Base-by-base conservation (phyloP, 192 early-diverging fungal genomes). In the Paraglomus brasilianum region DNA sequence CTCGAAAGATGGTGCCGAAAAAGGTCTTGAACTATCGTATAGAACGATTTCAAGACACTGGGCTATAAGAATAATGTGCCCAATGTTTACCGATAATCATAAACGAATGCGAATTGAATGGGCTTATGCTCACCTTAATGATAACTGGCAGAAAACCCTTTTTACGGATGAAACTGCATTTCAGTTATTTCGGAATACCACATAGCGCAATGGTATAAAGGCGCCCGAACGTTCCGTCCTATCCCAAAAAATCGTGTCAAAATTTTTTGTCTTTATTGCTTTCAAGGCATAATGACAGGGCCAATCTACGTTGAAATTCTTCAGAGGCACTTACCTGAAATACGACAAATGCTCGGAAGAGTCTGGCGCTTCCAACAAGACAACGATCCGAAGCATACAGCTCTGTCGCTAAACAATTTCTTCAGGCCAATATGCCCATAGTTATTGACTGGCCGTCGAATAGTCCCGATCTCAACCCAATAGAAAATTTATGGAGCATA, bases 321-420 rank as follows among this genome's bases (percentile, higher is more conserved):
- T 49, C 8, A 36, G 14, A 44, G 46, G 22, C 60, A 62, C 21
- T 5, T 62, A 45, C 60, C 60, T 19, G 60, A 62, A 17, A 36
- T 62, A 8, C 42, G 22, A 5, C 10, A 44, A 30, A 62, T 62
- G 43, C 43, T 62, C 46, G 60, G 43, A 38, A 44, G 17, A 49
- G 0, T 0, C 13, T 49, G 8, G 45, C 11, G 47, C 14, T 39
- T 41, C 40, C 47, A 65, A 38, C 46, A 65, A 36, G 46, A 65
- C 47, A 65, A 65, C 13, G 40, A 65, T 30, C 62, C 47, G 8
- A 65, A 65, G 62, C 62, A 65, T 65, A 47, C 19, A 13, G 62
- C 30, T 36, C 5, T 65, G 15, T 24, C 50, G 46, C 62, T 14
- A 65, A 47, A 44, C 42, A 5, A 30, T 61, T 61, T 17, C 59